phyloP scores from a whole-genome alignment of 2,329 filamentous ascomycete genomes.

The Elsinoe ampelina region DNA sequence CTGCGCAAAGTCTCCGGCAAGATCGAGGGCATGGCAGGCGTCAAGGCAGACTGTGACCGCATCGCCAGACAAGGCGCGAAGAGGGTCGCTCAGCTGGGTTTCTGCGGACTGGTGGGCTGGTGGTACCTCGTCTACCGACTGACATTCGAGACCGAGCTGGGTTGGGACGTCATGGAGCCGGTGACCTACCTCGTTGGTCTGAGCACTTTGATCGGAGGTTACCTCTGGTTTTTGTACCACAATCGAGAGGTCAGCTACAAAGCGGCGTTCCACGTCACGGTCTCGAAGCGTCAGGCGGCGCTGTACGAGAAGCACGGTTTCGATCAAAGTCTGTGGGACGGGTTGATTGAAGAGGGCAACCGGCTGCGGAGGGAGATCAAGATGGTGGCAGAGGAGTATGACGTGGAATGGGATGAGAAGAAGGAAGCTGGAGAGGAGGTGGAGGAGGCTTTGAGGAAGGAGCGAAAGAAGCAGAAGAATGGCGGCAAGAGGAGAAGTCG shows the following conservation, averaged over 20 bases:
- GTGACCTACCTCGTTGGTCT: slow-evolving; percentile 85
- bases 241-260: slow-evolving; percentile 83
- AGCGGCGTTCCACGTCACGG: slow-evolving; percentile 77
- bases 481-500: slow-evolving; percentile 28
- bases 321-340: slow-evolving; percentile 67
- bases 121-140: slow-evolving; percentile 69
- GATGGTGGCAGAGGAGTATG: slow-evolving; percentile 73
- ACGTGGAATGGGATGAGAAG: slow-evolving; percentile 78
- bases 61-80: slow-evolving; percentile 70
- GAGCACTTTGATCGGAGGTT: slow-evolving; percentile 76
- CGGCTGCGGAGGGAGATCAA: slow-evolving; percentile 68
- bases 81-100: slow-evolving; percentile 69
- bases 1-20: slow-evolving; percentile 61
- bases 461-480: slow-evolving; percentile 34
- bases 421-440: slow-evolving; percentile 49
- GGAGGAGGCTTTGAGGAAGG: slow-evolving; percentile 43
- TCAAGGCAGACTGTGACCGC: slow-evolving; percentile 74
- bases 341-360: slow-evolving; percentile 71
- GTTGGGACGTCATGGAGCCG: slow-evolving; percentile 87
- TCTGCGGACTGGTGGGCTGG: slow-evolving; percentile 63
- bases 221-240: slow-evolving; percentile 89
- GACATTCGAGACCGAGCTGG: slow-evolving; percentile 62
- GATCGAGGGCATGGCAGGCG: slow-evolving; percentile 58
- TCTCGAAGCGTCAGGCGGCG: slow-evolving; percentile 64
- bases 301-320: slow-evolving; percentile 70